A percentile compares a stretch with the other conserved stretches of the same genome.
Evolutionary conservation across 768 basidiomycete species (phyloP).

Genomic region (Boletus bicolor): DNA sequence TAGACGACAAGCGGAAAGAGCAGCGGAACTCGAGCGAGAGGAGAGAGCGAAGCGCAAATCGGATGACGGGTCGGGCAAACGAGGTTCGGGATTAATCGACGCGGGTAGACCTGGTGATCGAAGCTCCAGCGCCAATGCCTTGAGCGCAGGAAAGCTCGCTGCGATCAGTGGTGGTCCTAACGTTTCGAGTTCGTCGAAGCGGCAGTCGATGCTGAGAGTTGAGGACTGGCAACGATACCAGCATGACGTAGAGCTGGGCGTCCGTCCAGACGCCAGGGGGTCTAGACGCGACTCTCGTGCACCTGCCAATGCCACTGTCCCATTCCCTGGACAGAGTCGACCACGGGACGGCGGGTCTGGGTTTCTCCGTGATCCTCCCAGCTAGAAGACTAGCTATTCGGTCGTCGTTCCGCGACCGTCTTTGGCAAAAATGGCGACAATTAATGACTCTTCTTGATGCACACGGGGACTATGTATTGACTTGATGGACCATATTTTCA

Average conservation of each 20-base stretch:
- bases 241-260: slow-evolving; percentile 40
- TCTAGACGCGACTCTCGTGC: slow-evolving; percentile 26
- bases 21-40: slow-evolving; percentile 43
- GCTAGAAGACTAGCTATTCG: slow-evolving; percentile 15
- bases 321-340: slow-evolving; percentile 32
- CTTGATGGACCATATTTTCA: slow-evolving; percentile 21
- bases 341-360: slow-evolving; percentile 22
- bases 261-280: slow-evolving; percentile 24
- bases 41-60: slow-evolving; percentile 47
- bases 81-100: slow-evolving; percentile 31
- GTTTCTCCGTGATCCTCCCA: slow-evolving; percentile 40
- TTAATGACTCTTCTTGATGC: slow-evolving; percentile 12
- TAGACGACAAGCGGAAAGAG: slow-evolving; percentile 70
- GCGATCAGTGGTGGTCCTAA: slow-evolving; percentile 31
- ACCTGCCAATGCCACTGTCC: slow-evolving; percentile 24
- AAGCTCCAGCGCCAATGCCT: slow-evolving; percentile 33
- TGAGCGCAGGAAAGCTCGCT: slow-evolving; percentile 63
- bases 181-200: slow-evolving; percentile 47
- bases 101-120: slow-evolving; percentile 32
- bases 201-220: slow-evolving; percentile 74
- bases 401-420: not conserved
- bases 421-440: not conserved
- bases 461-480: slow-evolving; percentile 10
- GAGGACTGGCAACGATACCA: slow-evolving; percentile 84
- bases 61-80: slow-evolving; percentile 40